phyloP scores from a whole-genome alignment of 257 asterid species.

The Solanum sejunctum region DNA sequence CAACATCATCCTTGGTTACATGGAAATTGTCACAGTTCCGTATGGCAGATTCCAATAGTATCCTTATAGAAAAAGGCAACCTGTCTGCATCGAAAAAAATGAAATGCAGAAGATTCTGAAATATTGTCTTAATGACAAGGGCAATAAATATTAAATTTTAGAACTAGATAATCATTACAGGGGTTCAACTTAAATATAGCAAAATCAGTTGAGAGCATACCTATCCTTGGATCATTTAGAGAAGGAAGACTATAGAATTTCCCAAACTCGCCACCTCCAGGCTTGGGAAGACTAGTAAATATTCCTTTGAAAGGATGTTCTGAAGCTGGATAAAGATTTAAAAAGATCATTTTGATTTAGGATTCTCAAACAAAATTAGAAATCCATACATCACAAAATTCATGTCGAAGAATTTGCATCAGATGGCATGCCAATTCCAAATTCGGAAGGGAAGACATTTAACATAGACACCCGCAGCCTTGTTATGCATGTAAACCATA shows the following conservation, averaged over 20 bases:
- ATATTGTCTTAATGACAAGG: background rate
- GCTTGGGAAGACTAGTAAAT: slow-evolving; percentile 63
- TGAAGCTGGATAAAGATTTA: slow-evolving; percentile 34
- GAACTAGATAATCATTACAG: background rate
- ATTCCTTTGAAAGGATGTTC: slow-evolving; percentile 63
- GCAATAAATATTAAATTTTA: background rate
- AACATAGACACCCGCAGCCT: background rate
- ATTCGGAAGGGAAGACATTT: background rate
- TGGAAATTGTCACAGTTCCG: slow-evolving; percentile 88
- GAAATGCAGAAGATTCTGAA: background rate
- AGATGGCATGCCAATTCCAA: background rate
- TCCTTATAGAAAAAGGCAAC: slow-evolving; percentile 67
- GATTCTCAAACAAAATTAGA: background rate
- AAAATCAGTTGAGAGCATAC: slow-evolving; percentile 16
- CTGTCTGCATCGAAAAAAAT: slow-evolving; percentile 35
- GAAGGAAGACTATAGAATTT: slow-evolving; percentile 83
- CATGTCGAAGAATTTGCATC: background rate
- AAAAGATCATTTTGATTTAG: background rate
- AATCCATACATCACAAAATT: background rate
- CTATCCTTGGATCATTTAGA: slow-evolving; percentile 76
- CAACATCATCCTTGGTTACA: slow-evolving; percentile 75
- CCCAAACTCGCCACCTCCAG: slow-evolving; percentile 90
- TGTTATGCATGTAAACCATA: background rate
- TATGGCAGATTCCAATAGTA: slow-evolving; percentile 73
- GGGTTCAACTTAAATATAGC: background rate